Conservation (phyloP, 495 filamentous ascomycete species). For the Neurospora sp. region DNA sequence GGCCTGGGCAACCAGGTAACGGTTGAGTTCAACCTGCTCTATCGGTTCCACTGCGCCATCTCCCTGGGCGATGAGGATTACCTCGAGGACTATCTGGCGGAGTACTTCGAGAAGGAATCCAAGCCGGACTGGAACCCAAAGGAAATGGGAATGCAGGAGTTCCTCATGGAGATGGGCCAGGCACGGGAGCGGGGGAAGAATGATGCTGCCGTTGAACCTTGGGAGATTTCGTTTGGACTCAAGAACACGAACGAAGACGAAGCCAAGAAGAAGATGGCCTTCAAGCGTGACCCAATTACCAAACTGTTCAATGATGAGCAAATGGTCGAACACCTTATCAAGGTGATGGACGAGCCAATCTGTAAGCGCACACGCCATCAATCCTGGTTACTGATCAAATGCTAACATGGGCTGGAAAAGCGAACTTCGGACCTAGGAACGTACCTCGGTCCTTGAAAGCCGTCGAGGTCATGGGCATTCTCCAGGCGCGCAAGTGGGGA, state of each 20-base stretch:
- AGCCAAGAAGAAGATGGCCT: slow-evolving; percentile 39
- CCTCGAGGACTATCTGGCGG: slow-evolving; percentile 45
- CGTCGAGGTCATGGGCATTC: slow-evolving; percentile 68
- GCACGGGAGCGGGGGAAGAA: slow-evolving; percentile 44
- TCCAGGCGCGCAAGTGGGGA: slow-evolving; percentile 69
- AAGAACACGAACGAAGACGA: slow-evolving; percentile 39
- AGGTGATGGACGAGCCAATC: slow-evolving; percentile 49
- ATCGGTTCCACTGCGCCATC: slow-evolving; percentile 64
- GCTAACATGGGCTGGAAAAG: slow-evolving; percentile 41
- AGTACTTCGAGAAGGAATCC: slow-evolving; percentile 39
- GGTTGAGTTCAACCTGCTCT: slow-evolving; percentile 66
- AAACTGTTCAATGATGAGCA: slow-evolving; percentile 48
- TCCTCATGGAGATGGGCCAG: slow-evolving; percentile 41
- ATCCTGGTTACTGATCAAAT: slow-evolving; percentile 47
- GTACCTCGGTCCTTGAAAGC: slow-evolving; percentile 58
- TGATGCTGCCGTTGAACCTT: slow-evolving; percentile 43
- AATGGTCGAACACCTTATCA: slow-evolving; percentile 49
- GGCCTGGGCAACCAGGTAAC: slow-evolving; percentile 67
- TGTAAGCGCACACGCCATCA: slow-evolving; percentile 48
- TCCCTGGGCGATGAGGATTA: slow-evolving; percentile 53
- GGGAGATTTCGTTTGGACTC: slow-evolving; percentile 49
- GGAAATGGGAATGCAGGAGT: slow-evolving; percentile 48
- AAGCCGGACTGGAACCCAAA: slow-evolving; percentile 42
- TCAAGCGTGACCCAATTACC: slow-evolving; percentile 46
- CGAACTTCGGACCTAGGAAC: slow-evolving; percentile 52